Evolutionary conservation across 768 basidiomycete genomes (phyloP), one percentile per base, ranked within the genome.

Genomic region (Suillus subalutaceus): DNA sequence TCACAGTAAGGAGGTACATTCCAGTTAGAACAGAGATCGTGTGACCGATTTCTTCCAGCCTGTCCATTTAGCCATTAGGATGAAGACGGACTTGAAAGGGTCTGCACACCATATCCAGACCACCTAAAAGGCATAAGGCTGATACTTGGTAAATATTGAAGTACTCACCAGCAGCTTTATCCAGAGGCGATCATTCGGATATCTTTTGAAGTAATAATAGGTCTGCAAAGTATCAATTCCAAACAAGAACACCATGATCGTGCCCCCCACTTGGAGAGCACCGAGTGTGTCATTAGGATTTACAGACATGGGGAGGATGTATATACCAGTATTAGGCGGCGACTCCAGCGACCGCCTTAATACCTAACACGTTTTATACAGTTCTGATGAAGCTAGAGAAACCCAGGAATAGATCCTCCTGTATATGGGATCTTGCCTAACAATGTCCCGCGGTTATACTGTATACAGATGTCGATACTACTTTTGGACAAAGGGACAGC

Each of bases 191-290:
- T 74, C 74, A 10, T 68, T 69, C 6, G 73, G 66, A 41, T 68
- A 74, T 38, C 66, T 67, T n/a, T 37, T 41, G 32, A 69, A 66
- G 60, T 74, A 76, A 18, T 68, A 53, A 59, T 74, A 74, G 3
- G 66, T 68, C 55, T 76, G 75, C 15, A 67, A 69, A 3, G 72
- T 75, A n/a, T 67, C 66, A 13, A 76, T 23, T 4, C 75, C 75
- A 46, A 72, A 76, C 3, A 76, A 68, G 37, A 68, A 72, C 6
- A 69, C 68, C 10, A 73, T 72, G 23, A 72, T 41, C 10, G 73
- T 18, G 44, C 69, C 68, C 20, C 75, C 75, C 63, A 75, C 69
- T 59, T 72, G 68, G n/a, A 75, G 62, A 9, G 73, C 73, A n/a
- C 75, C 75, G 23, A 66, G 58, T 20, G 58, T 59, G 16, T 59